Conservation (phyloP, 768 basidiomycete genomes). For the Russula sp. region DNA sequence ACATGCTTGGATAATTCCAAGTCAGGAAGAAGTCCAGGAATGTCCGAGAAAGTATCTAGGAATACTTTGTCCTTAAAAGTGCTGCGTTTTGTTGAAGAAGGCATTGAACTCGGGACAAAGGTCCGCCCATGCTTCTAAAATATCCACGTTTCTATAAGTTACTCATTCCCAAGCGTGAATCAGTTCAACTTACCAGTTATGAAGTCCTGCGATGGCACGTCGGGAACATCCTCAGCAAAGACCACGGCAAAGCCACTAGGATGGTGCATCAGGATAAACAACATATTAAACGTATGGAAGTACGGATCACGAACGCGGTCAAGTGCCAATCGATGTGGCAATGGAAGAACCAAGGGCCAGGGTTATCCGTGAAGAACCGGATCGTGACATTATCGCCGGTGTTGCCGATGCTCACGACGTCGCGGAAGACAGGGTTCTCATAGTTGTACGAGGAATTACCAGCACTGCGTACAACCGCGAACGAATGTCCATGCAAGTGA, state of each 20-base stretch:
- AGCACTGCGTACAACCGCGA: constrained; percentile 21
- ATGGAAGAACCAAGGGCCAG: constrained; percentile 36
- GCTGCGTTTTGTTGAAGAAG: no score
- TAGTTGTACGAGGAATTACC: constrained; percentile 21
- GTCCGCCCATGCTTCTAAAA: no score
- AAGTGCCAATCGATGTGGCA: constrained; percentile 38
- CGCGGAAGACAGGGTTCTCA: constrained; percentile 29
- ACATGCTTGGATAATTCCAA: no score
- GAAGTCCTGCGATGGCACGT: neutral
- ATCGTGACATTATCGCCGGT: constrained; percentile 29
- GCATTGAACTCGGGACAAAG: no score
- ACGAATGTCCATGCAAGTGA: constrained; percentile 26
- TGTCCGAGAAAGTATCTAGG: no score
- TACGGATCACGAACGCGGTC: constrained; percentile 50
- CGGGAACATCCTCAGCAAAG: constrained; percentile 23
- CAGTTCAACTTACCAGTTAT: neutral
- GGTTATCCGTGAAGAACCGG: constrained; percentile 36
- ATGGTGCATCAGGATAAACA: constrained; percentile 1
- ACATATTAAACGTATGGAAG: constrained; percentile 33
- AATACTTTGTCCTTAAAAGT: no score
- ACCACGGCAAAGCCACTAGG: constrained; percentile 20
- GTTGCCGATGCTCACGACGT: constrained; percentile 29
- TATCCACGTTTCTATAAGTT: no score
- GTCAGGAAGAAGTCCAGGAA: no score
- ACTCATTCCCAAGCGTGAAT: no score